These are phyloP conservation scores for Eutrema yunnanense DNA, from an alignment of 345 rosid species.

Conservation along the genomic window DNA sequence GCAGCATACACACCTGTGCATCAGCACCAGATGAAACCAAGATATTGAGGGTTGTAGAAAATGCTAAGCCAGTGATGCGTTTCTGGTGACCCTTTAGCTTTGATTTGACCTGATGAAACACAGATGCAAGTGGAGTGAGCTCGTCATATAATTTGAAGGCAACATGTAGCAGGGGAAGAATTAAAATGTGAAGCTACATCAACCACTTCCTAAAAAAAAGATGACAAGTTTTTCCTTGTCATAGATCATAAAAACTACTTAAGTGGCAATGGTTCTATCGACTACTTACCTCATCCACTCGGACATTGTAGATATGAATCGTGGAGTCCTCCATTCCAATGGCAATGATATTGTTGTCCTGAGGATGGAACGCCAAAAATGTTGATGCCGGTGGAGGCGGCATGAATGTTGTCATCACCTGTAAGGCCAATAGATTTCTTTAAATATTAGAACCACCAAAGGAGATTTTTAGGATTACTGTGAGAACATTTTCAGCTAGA, in stretches of 20 bases:
- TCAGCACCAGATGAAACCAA: constrained; percentile 96
- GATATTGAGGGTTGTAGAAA: constrained; percentile 60
- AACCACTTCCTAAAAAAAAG: background rate
- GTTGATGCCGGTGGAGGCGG: constrained; percentile 79
- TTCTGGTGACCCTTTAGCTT: constrained; percentile 85
- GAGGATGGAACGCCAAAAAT: constrained; percentile 84
- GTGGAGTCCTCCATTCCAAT: constrained; percentile 90
- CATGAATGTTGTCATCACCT: constrained; percentile 95
- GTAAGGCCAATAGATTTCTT: constrained; percentile 14
- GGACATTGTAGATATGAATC: constrained; percentile 74
- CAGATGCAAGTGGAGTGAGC: constrained; percentile 6
- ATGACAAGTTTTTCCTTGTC: background rate
- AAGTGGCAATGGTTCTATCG: background rate
- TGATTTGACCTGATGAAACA: constrained; percentile 58
- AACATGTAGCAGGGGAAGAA: background rate
- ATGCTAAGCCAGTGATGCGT: constrained; percentile 78
- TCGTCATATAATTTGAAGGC: background rate
- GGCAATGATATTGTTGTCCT: constrained; percentile 81
- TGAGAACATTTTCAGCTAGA: background rate
- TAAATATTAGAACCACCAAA: background rate
- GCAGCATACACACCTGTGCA: constrained; percentile 59
- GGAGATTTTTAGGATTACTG: background rate
- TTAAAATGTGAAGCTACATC: constrained; percentile 1
- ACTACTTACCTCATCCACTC: constrained; percentile 68
- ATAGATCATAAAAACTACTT: background rate